Conservation (phyloP, 768 basidiomycete species). For the Amanita pallidorosea region DNA sequence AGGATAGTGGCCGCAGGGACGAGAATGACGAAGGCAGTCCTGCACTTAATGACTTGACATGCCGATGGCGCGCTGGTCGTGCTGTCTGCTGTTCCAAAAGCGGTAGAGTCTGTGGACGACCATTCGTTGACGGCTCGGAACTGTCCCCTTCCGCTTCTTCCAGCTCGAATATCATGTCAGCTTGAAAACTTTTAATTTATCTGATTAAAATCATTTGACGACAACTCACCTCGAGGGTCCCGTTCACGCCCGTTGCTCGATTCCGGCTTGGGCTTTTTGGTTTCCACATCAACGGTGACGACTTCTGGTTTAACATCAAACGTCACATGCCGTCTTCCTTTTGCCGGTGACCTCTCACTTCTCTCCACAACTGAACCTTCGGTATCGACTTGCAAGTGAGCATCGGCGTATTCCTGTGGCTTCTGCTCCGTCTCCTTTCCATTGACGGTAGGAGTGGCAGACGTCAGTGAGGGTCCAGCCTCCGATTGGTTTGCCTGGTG, state of each 20-base stretch:
- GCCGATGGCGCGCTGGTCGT: slow-evolving; percentile 21
- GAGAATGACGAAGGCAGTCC: slow-evolving; percentile 48
- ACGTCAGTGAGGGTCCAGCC: slow-evolving; percentile 13
- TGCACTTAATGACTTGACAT: slow-evolving; percentile 19
- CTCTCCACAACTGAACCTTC: slow-evolving; percentile 6
- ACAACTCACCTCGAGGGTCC: slow-evolving; percentile 35
- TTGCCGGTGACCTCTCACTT: slow-evolving; percentile 10
- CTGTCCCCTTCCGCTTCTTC: slow-evolving; percentile 52
- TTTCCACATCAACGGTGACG: slow-evolving; percentile 31
- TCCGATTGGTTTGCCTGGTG: slow-evolving; percentile 9
- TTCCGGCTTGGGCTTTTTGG: slow-evolving; percentile 18
- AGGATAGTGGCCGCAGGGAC: slow-evolving; percentile 52
- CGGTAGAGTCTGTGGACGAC: slow-evolving; percentile 24
- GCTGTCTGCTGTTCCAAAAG: slow-evolving; percentile 30
- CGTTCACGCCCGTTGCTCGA: slow-evolving; percentile 18
- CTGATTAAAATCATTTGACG: not conserved
- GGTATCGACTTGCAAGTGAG: slow-evolving; percentile 4
- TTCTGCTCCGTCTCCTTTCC: slow-evolving; percentile 12
- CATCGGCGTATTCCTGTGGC: slow-evolving; percentile 4
- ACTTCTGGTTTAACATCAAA: slow-evolving; percentile 58
- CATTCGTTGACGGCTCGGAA: slow-evolving; percentile 18
- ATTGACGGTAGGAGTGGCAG: slow-evolving; percentile 8
- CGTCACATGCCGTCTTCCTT: slow-evolving; percentile 61
- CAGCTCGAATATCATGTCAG: slow-evolving; percentile 63
- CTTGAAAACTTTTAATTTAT: slow-evolving; percentile 5